Conservation (phyloP, 345 rosid genomes). For the Bruguiera parviflora region DNA sequence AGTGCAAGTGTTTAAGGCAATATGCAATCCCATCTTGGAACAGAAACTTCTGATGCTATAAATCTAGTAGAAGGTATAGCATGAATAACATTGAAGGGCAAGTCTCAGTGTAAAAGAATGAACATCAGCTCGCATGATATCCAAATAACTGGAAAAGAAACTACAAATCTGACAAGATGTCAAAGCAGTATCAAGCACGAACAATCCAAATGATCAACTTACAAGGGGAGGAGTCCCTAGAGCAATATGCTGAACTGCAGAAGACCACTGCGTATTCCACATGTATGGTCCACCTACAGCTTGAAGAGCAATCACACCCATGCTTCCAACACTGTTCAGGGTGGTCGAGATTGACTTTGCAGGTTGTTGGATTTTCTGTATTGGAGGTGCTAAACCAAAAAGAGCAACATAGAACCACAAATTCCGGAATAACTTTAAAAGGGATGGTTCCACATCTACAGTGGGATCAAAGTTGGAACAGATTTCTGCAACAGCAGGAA, state of each 20-base stretch:
- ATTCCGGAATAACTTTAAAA: constrained; percentile 92
- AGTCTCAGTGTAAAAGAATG: background rate
- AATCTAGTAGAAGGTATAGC: background rate
- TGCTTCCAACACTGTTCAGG: constrained; percentile 72
- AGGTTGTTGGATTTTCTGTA: constrained; percentile 54
- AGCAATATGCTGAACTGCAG: constrained; percentile 89
- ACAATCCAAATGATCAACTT: constrained; percentile 42
- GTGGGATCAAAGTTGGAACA: constrained; percentile 95
- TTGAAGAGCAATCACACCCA: constrained; percentile 67
- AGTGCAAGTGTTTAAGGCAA: background rate
- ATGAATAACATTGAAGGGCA: no score
- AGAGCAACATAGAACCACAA: constrained; percentile 97
- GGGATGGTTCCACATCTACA: constrained; percentile 79
- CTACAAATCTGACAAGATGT: background rate
- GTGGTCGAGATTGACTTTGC: constrained; percentile 68
- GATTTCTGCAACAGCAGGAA: constrained; percentile 96
- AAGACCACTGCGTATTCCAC: constrained; percentile 81
- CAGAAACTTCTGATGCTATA: background rate
- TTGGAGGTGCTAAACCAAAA: constrained; percentile 96
- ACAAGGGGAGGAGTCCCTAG: constrained; percentile 99
- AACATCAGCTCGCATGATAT: background rate
- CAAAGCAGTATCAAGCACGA: constrained; percentile 11
- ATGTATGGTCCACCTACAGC: constrained; percentile 96
- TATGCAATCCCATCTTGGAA: background rate
- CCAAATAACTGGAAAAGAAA: constrained; percentile 1